These are phyloP conservation scores for Ambrosiella xylebori DNA, from an alignment of 2,329 filamentous ascomycete species.

Conservation along the genomic window DNA sequence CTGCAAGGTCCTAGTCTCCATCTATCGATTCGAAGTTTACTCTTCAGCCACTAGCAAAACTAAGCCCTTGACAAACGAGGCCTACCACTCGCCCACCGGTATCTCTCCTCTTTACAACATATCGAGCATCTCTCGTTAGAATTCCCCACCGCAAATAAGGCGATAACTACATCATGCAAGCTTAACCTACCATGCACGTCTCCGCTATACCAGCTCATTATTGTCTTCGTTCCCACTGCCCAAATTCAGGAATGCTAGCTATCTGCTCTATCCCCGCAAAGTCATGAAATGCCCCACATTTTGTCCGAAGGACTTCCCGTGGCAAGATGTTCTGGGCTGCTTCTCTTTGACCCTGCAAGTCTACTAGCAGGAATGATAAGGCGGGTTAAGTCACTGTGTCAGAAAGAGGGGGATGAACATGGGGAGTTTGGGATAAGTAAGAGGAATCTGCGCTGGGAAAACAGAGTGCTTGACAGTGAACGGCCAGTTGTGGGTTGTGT, in stretches of 20 bases:
- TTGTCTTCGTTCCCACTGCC: background rate
- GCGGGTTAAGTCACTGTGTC: background rate
- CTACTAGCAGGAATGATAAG: background rate
- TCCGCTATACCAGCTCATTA: background rate
- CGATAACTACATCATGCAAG: background rate
- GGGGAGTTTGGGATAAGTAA: too few relatives aligned
- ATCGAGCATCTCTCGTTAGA: too few relatives aligned
- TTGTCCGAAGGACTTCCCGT: slow-evolving; percentile 12
- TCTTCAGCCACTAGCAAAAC: background rate
- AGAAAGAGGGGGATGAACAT: background rate
- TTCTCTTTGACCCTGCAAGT: background rate
- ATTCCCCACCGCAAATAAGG: background rate
- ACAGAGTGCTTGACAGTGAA: too few relatives aligned
- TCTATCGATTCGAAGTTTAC: background rate
- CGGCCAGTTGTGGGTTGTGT: too few relatives aligned
- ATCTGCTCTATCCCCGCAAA: slow-evolving; percentile 1
- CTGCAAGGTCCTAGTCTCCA: background rate
- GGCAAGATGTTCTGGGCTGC: background rate
- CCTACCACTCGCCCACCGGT: background rate
- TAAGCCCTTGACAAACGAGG: background rate
- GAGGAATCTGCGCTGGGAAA: too few relatives aligned
- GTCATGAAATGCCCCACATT: slow-evolving; percentile 7
- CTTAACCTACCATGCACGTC: background rate
- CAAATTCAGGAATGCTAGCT: background rate
- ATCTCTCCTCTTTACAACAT: too few relatives aligned